Percentiles rank a stretch among this genome's conserved stretches.
Conservation (phyloP, 108 stramenopile species). For the Fragilaria radians region DNA sequence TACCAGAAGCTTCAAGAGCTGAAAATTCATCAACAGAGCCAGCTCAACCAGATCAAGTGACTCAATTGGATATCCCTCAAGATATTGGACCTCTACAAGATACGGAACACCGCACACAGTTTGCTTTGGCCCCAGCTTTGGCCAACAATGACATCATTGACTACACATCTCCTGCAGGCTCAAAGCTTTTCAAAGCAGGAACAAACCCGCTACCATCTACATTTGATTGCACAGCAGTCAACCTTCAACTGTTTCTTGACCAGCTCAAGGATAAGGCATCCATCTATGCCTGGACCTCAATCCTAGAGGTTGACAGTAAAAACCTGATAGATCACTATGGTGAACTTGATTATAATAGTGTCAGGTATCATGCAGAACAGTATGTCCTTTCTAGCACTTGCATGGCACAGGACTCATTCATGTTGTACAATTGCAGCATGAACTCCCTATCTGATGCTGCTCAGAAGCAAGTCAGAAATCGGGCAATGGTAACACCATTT, state of each 20-base stretch:
- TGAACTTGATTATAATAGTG: background rate
- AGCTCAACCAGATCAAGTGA: too few relatives aligned
- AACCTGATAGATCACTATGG: constrained; percentile 1
- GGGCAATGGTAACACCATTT: background rate
- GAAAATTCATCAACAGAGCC: too few relatives aligned
- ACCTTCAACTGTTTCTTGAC: constrained; percentile 2
- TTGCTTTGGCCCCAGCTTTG: background rate
- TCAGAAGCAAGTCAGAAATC: background rate
- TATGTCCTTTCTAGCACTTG: constrained; percentile 1
- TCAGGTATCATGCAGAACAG: background rate
- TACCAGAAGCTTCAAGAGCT: too few relatives aligned
- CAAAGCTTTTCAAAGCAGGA: background rate
- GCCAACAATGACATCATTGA: constrained; percentile 2
- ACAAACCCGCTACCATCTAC: background rate
- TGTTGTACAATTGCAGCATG: background rate
- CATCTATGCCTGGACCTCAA: background rate
- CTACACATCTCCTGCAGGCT: background rate
- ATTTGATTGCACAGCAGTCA: background rate
- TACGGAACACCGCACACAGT: too few relatives aligned
- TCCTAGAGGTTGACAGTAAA: background rate
- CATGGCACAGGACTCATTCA: constrained; percentile 2
- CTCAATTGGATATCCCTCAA: too few relatives aligned
- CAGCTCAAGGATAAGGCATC: background rate
- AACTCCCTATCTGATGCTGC: background rate
- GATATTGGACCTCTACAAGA: too few relatives aligned